A percentile compares a stretch with the other conserved stretches of the same genome.
These are phyloP conservation scores for Starmerella potacharoeniae DNA, from an alignment of 805 yeast species.

Conservation along the genomic window DNA sequence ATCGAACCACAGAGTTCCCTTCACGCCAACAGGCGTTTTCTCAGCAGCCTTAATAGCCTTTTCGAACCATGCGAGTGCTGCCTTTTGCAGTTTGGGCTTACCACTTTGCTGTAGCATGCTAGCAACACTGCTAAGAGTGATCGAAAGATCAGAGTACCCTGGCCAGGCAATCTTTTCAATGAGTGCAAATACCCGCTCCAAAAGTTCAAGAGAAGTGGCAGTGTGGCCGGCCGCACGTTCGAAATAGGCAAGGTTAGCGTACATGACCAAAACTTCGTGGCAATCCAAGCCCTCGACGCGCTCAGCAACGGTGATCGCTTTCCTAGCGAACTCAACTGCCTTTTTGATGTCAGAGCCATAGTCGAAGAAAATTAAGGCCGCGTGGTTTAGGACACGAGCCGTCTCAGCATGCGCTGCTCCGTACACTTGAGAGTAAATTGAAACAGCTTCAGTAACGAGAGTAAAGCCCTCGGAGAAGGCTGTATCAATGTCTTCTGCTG, in stretches of 20 bases:
- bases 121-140: slow-evolving; percentile 51
- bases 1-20: slow-evolving; percentile 60
- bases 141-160: slow-evolving; percentile 59
- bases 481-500: background rate
- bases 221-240: slow-evolving; percentile 53
- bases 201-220: slow-evolving; percentile 50
- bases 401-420: slow-evolving; percentile 73
- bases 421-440: slow-evolving; percentile 69
- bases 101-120: slow-evolving; percentile 38
- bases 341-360: slow-evolving; percentile 39
- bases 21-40: slow-evolving; percentile 49
- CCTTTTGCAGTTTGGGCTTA: slow-evolving; percentile 23
- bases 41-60: slow-evolving; percentile 41
- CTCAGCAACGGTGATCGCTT: slow-evolving; percentile 62
- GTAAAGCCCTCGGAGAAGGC: slow-evolving; percentile 38
- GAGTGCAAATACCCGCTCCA: slow-evolving; percentile 46
- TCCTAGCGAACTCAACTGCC: slow-evolving; percentile 56
- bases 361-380: slow-evolving; percentile 59
- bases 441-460: slow-evolving; percentile 56
- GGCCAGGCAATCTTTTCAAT: slow-evolving; percentile 51
- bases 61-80: slow-evolving; percentile 44
- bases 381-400: slow-evolving; percentile 52
- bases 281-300: slow-evolving; percentile 74
- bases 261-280: slow-evolving; percentile 57
- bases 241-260: slow-evolving; percentile 61